phyloP scores from a whole-genome alignment of 2,329 filamentous ascomycete genomes.

The Botrytis fragariae region DNA sequence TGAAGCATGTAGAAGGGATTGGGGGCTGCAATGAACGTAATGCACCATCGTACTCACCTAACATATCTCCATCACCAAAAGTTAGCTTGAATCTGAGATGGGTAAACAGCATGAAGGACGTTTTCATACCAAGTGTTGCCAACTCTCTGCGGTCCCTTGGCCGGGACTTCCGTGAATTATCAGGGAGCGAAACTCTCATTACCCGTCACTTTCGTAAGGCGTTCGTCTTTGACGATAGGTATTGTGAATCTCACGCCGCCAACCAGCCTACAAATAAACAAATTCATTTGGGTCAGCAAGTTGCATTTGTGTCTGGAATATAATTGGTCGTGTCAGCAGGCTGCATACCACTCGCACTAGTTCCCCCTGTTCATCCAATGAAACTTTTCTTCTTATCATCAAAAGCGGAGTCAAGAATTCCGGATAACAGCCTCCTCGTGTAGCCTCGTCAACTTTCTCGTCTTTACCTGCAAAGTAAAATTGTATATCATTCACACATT shows the following conservation, averaged over 20 bases:
- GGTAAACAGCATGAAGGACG: background rate
- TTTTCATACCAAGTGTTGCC: background rate
- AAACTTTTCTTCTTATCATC: background rate
- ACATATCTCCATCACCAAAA: background rate
- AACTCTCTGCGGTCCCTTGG: background rate
- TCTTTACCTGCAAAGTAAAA: background rate
- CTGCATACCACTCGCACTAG: background rate
- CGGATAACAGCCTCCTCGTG: background rate
- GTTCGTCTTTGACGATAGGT: background rate
- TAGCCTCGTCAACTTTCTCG: background rate
- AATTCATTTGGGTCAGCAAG: slow-evolving; percentile 2
- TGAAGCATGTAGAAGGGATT: background rate
- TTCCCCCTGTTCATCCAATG: background rate
- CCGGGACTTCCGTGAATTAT: background rate
- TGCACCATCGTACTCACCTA: background rate
- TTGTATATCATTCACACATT: background rate
- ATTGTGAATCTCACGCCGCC: background rate
- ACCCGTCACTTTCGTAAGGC: background rate
- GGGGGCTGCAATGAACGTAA: background rate
- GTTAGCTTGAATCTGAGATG: background rate
- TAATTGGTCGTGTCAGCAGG: slow-evolving; percentile 6
- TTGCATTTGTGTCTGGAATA: background rate
- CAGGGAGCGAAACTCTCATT: background rate
- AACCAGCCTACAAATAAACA: background rate
- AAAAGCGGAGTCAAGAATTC: background rate